Evolutionary conservation across 1,284 basidiomycete genomes (phyloP).

Genomic region (Naganishia sp.): DNA sequence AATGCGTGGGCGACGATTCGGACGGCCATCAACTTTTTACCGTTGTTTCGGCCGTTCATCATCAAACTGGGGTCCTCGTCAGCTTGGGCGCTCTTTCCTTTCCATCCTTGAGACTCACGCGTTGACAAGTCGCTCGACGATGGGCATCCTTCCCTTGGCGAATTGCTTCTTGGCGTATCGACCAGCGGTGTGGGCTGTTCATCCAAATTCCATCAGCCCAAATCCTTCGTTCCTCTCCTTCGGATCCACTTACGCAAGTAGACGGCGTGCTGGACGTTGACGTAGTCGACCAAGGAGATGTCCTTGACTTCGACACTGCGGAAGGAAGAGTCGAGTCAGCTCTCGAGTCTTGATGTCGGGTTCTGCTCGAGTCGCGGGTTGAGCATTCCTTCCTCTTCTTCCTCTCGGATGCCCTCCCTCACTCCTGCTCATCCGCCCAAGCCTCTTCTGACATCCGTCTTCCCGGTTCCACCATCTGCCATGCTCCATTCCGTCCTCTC

Average conservation of each 20-base stretch:
- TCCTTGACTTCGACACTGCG: conserved; percentile 96
- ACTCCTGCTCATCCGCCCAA: background rate
- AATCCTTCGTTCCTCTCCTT: background rate
- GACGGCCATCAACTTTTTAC: conserved; percentile 98
- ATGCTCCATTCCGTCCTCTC: conserved; percentile 6
- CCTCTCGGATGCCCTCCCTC: background rate
- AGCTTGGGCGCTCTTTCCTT: conserved; percentile 10
- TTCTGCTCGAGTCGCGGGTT: background rate
- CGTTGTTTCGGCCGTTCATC: conserved; percentile 99
- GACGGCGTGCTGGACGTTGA: conserved; percentile 97
- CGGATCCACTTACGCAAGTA: conserved; percentile 64
- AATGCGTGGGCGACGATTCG: conserved; percentile 99
- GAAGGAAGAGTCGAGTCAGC: conserved; percentile 9
- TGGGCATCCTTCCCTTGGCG: conserved; percentile 99
- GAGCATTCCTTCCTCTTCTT: conserved; percentile 4
- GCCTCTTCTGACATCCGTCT: conserved; percentile 3
- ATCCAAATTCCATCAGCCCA: conserved; percentile 21
- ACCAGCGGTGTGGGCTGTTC: conserved; percentile 87
- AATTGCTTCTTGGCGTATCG: conserved; percentile 99
- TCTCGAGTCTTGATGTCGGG: background rate
- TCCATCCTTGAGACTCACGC: conserved; percentile 62
- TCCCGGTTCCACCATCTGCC: conserved; percentile 7
- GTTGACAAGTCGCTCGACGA: conserved; percentile 98
- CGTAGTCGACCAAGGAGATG: conserved; percentile 98
- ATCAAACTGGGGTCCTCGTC: conserved; percentile 67